Evolutionary conservation across 805 yeast species (phyloP), one percentile per base, ranked within the genome.

Genomic region (Metschnikowia chrysomelidarum): DNA sequence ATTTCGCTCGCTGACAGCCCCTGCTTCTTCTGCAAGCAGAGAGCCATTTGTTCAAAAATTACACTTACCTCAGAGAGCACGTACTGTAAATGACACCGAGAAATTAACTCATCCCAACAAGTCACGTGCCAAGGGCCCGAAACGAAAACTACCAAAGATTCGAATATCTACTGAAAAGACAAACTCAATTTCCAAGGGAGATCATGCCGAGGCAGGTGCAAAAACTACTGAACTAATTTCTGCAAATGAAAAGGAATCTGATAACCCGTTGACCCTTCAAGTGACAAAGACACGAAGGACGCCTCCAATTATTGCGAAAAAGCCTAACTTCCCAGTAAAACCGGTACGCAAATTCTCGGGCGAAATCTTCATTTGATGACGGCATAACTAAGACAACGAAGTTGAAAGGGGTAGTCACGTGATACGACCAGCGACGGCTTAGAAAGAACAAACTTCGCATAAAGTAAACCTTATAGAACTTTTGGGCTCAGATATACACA

Each of bases 51-150:
- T 19, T 2, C 16, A 8, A 21, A 19, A 13, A 7, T 16, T 43
- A 7, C 26, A 30, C 4, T n/a, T n/a, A n/a, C n/a, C n/a, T n/a
- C n/a, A n/a, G n/a, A 38, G 49, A 18, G 31, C 47, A 6, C 27
- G 23, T 7, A 39, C 49, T 1, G 27, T 23, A 3, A 35, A 45
- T 4, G 39, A 33, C 15, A 23, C 35, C 12, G 33, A 20, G 10
- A 62, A 61, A 26, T 54, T 75, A 29, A 56, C 56, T 0, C 79
- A 75, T 50, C 53, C 69, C 2, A 74, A 64, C 28, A 76, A 75
- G 46, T 37, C 54, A 0, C 56, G 81, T 34, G 58, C 78, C 12
- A 68, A 60, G 36, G 81, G 81, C 0, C 81, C 81, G 0, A 72
- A 66, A 47, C 54, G 80, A 43, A 57, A 71, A 32, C 56, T 70